phyloP scores from a whole-genome alignment of 2,329 filamentous ascomycete genomes.

The Hymenoscyphus scutula region DNA sequence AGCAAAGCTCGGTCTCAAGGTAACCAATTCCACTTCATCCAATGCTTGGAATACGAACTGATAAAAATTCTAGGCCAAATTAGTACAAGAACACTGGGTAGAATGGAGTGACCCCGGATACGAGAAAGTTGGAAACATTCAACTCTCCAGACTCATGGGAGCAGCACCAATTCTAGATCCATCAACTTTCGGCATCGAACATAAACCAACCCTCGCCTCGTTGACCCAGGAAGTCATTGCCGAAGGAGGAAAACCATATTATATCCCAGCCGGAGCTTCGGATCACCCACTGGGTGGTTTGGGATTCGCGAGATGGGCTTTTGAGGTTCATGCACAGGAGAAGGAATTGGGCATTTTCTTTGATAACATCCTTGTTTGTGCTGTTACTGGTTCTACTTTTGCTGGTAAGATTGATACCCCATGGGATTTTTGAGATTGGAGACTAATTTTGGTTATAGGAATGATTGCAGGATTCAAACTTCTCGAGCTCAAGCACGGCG shows the following conservation, averaged over 20 bases:
- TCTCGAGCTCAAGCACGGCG: constrained; percentile 46
- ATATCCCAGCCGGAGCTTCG: constrained; percentile 68
- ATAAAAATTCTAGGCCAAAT: constrained; percentile 38
- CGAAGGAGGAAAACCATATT: constrained; percentile 62
- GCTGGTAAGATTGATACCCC: constrained; percentile 45
- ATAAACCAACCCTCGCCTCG: constrained; percentile 58
- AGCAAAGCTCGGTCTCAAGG: constrained; percentile 54
- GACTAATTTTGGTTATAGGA: neutral
- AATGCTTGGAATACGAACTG: neutral
- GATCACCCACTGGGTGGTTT: constrained; percentile 69
- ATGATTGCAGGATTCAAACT: constrained; percentile 73
- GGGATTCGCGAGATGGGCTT: constrained; percentile 69
- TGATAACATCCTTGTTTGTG: constrained; percentile 66
- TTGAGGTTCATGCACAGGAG: constrained; percentile 66
- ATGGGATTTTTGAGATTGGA: neutral
- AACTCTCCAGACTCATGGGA: constrained; percentile 66
- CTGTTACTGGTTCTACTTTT: constrained; percentile 68
- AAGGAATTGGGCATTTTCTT: constrained; percentile 60
- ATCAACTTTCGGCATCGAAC: constrained; percentile 64
- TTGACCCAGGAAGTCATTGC: constrained; percentile 52
- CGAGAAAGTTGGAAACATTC: constrained; percentile 67
- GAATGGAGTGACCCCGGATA: constrained; percentile 59
- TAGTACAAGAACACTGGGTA: constrained; percentile 69
- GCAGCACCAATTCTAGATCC: constrained; percentile 61
- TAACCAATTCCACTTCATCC: neutral